These are phyloP conservation scores for Brassica rapa DNA, from an alignment of 345 rosid species.

Conservation along the genomic window DNA sequence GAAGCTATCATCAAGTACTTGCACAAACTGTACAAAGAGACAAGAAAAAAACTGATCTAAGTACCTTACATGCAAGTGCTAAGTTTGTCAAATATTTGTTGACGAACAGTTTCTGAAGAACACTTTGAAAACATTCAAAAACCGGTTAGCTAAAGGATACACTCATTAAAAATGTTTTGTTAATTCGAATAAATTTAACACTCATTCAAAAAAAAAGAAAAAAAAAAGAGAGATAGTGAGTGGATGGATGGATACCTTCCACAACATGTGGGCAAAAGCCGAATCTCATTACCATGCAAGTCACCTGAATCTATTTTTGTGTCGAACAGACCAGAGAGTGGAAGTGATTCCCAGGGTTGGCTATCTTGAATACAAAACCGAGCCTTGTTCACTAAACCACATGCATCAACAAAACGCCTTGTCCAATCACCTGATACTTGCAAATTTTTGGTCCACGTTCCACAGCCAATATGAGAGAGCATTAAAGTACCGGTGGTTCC, in stretches of 20 bases:
- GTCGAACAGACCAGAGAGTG: conserved; percentile 51
- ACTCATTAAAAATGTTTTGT: no score
- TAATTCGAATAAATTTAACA: no score
- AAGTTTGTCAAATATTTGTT: not conserved
- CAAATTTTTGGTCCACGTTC: conserved; percentile 73
- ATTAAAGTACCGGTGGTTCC: conserved; percentile 58
- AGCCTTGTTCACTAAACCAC: conserved; percentile 50
- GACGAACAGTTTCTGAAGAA: not conserved
- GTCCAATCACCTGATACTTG: conserved; percentile 53
- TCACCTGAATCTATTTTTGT: conserved; percentile 49
- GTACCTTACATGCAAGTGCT: not conserved
- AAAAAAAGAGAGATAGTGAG: conserved; percentile 2
- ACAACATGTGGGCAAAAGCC: conserved; percentile 62
- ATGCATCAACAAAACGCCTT: conserved; percentile 67
- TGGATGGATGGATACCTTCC: conserved; percentile 60
- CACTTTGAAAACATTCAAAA: no score
- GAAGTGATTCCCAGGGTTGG: conserved; percentile 76
- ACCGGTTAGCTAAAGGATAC: no score
- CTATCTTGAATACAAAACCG: conserved; percentile 76
- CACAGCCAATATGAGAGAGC: conserved; percentile 76
- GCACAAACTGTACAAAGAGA: conserved; percentile 57
- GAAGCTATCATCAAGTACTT: conserved; percentile 78
- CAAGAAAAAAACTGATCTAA: conserved; percentile 15
- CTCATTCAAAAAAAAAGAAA: no score
- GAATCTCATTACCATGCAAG: conserved; percentile 49